These are phyloP conservation scores for Paecilomyces variotii DNA, from an alignment of 2,329 filamentous ascomycete species.

Conservation along the genomic window DNA sequence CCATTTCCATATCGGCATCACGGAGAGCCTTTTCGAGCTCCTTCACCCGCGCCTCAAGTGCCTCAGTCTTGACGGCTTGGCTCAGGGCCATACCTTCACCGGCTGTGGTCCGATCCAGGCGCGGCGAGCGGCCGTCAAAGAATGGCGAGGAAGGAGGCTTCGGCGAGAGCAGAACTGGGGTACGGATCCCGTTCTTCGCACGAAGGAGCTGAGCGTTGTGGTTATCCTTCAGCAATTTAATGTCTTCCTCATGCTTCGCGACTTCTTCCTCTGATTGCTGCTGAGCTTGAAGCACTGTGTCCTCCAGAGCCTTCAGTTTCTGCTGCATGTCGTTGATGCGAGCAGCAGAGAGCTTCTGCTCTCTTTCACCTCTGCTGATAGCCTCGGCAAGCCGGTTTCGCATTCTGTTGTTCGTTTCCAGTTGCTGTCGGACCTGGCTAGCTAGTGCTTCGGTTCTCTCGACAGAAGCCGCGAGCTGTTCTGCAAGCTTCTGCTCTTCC, in stretches of 20 bases:
- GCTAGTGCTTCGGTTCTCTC: constrained; percentile 72
- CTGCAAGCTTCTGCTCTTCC: constrained; percentile 57
- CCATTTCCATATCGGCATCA: constrained; percentile 73
- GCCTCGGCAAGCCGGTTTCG: constrained; percentile 70
- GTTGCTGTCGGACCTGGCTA: constrained; percentile 68
- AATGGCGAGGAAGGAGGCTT: constrained; percentile 57
- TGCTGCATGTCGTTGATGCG: constrained; percentile 79
- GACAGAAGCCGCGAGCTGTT: constrained; percentile 65
- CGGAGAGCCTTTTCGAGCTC: constrained; percentile 77
- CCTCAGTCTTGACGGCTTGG: constrained; percentile 65
- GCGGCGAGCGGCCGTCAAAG: constrained; percentile 50
- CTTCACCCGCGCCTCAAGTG: constrained; percentile 67
- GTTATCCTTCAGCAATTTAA: constrained; percentile 65
- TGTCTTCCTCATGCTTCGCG: constrained; percentile 76
- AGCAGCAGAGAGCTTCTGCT: constrained; percentile 69
- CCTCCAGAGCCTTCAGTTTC: constrained; percentile 72
- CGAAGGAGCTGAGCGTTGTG: constrained; percentile 71
- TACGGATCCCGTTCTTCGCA: constrained; percentile 49
- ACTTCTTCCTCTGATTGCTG: constrained; percentile 79
- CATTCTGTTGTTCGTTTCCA: constrained; percentile 68
- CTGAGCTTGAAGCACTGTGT: constrained; percentile 74
- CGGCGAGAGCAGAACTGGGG: constrained; percentile 42
- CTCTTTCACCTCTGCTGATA: constrained; percentile 72
- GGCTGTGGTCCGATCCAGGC: constrained; percentile 53
- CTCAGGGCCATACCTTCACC: constrained; percentile 53